Percentiles rank a stretch among this genome's conserved stretches.
phyloP scores from a whole-genome alignment of 2,329 filamentous ascomycete species.

The Hypomyces perniciosus region DNA sequence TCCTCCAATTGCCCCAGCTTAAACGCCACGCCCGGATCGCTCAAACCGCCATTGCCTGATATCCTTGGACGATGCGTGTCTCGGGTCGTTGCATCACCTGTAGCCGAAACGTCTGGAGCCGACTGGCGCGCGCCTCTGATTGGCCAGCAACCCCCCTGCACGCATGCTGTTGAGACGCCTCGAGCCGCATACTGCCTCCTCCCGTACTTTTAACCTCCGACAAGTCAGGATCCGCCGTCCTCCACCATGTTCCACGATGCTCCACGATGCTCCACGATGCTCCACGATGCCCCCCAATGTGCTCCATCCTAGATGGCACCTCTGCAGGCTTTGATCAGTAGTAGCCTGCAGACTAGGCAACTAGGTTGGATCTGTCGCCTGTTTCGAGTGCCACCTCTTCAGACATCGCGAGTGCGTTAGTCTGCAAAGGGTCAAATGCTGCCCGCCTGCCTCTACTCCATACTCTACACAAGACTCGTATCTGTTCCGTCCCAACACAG shows the following conservation, averaged over 20 bases:
- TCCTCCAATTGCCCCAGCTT: background rate
- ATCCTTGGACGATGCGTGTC: background rate
- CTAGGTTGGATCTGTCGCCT: too few species aligned
- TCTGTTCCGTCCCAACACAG: background rate
- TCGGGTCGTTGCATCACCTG: slow-evolving; percentile 8
- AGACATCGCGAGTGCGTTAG: too few species aligned
- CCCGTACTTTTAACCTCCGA: slow-evolving; percentile 13
- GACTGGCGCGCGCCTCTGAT: slow-evolving; percentile 2
- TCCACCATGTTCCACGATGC: too few species aligned
- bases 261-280: too few species aligned
- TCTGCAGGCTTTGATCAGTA: too few species aligned
- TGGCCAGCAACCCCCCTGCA: slow-evolving; percentile 6
- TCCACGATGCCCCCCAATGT: too few species aligned
- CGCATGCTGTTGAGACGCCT: slow-evolving; percentile 7
- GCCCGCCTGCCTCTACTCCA: background rate
- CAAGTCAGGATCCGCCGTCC: background rate
- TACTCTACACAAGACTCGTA: background rate
- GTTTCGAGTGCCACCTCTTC: too few species aligned
- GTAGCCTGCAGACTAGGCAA: too few species aligned
- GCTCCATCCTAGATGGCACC: too few species aligned
- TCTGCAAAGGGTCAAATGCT: too few species aligned
- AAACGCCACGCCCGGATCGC: background rate
- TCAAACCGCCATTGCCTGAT: slow-evolving; percentile 11
- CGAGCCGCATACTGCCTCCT: slow-evolving; percentile 8
- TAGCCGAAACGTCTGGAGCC: slow-evolving; percentile 10